Conservation (phyloP, 2,329 filamentous ascomycete species). For the Colletotrichum karsti region DNA sequence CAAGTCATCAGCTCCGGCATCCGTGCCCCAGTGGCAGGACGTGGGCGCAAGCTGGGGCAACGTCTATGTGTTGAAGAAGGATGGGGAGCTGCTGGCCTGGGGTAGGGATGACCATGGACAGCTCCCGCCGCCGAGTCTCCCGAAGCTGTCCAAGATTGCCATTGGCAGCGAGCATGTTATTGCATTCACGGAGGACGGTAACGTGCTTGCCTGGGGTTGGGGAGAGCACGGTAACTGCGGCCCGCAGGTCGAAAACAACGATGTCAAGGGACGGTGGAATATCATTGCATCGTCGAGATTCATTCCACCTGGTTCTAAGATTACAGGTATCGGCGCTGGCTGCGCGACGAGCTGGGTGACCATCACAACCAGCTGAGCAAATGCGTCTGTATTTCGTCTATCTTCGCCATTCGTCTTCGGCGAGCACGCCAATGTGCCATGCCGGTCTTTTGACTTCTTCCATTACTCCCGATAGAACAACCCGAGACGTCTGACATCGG, state of each 20-base stretch:
- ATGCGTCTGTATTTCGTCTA: constrained; percentile 25
- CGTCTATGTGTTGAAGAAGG: constrained; percentile 73
- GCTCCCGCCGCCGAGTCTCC: constrained; percentile 70
- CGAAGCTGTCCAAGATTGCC: constrained; percentile 69
- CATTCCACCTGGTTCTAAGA: constrained; percentile 58
- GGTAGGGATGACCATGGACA: constrained; percentile 89
- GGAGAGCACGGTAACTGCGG: constrained; percentile 98
- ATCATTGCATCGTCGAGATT: constrained; percentile 67
- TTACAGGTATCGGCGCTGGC: constrained; percentile 78
- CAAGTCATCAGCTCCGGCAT: constrained; percentile 62
- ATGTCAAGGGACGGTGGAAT: constrained; percentile 76
- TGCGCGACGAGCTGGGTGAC: constrained; percentile 90
- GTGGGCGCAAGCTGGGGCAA: constrained; percentile 85
- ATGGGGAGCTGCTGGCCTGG: constrained; percentile 75
- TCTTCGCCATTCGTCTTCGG: background rate
- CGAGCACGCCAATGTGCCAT: constrained; percentile 41
- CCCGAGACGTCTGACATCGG: constrained; percentile 65
- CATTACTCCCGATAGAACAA: constrained; percentile 44
- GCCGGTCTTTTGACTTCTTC: constrained; percentile 37
- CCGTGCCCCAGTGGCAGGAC: constrained; percentile 68
- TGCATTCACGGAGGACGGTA: constrained; percentile 69
- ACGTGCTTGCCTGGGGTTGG: constrained; percentile 92
- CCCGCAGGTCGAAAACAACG: constrained; percentile 66
- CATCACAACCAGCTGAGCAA: constrained; percentile 43
- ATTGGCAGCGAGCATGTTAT: constrained; percentile 92